phyloP scores from a whole-genome alignment of 371 early-diverging fungal genomes.

The Mortierella sp. region DNA sequence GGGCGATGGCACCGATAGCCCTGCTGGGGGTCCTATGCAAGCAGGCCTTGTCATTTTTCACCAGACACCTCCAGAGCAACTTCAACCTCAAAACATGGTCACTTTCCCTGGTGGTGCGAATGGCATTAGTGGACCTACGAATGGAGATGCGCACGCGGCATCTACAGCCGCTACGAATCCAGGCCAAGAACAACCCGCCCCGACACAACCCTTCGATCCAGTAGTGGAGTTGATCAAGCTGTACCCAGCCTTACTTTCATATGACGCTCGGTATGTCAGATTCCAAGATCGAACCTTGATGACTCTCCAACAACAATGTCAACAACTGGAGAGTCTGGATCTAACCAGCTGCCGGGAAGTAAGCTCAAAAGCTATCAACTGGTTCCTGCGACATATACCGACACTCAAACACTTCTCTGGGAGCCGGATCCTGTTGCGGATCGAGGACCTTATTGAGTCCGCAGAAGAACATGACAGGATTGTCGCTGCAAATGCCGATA shows the following conservation, averaged over 20 bases:
- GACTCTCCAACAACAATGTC: constrained; percentile 26
- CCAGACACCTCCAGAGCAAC: constrained; percentile 2
- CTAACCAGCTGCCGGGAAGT: constrained; percentile 29
- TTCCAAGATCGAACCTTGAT: constrained; percentile 26
- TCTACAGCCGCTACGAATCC: not conserved
- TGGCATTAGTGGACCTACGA: not conserved
- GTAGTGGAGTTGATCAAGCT: constrained; percentile 23
- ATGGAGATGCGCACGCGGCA: not conserved
- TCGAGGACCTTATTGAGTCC: constrained; percentile 27
- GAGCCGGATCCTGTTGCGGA: constrained; percentile 1
- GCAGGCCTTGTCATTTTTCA: constrained; percentile 16
- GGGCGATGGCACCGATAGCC: not conserved
- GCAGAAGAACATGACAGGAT: constrained; percentile 12
- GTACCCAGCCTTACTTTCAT: constrained; percentile 20
- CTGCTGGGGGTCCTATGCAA: not conserved
- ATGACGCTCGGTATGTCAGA: constrained; percentile 31
- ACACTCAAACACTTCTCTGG: constrained; percentile 28
- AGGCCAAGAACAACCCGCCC: not conserved
- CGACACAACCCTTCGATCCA: constrained; percentile 13
- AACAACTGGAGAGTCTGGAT: constrained; percentile 23
- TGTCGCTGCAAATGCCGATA: not conserved
- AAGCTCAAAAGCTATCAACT: constrained; percentile 18
- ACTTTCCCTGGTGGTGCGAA: not conserved
- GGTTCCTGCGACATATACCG: constrained; percentile 9
- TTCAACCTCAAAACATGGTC: not conserved